Evolutionary conservation across 73 alveolate species (phyloP).

Genomic region (Effrenium voratum): DNA sequence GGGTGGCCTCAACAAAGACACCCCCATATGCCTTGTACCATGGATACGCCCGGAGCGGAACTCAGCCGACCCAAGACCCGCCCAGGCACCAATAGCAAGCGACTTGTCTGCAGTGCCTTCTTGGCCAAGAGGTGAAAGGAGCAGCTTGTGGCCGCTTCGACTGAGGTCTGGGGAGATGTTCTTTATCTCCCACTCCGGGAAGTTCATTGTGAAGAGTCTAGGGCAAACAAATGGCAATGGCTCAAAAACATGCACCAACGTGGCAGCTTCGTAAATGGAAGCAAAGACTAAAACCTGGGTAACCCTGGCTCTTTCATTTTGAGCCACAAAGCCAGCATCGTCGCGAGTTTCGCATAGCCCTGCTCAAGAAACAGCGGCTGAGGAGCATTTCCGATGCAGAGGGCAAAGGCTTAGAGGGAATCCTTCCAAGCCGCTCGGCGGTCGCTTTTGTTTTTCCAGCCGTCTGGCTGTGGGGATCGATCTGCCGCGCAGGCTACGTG

Average conservation of each 20-base stretch:
- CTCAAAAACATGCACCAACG: neutral
- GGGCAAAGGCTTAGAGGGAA: slow-evolving; percentile 26
- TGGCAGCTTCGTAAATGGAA: too few species aligned
- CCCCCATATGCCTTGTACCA: neutral
- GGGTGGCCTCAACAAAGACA: too few species aligned
- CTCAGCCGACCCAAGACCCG: neutral
- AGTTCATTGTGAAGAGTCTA: slow-evolving; percentile 2
- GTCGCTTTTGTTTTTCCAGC: neutral
- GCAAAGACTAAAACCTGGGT: neutral
- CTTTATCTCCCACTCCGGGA: slow-evolving; percentile 8
- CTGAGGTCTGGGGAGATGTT: slow-evolving; percentile 34
- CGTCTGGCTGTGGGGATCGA: neutral
- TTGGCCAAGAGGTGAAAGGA: neutral
- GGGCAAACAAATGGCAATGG: neutral
- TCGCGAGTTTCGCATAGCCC: neutral
- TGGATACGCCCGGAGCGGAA: neutral
- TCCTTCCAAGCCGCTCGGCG: neutral
- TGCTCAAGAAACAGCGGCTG: neutral
- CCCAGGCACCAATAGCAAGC: slow-evolving; percentile 18
- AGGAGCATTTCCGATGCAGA: slow-evolving; percentile 35
- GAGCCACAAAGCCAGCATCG: neutral
- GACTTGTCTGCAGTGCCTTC: neutral
- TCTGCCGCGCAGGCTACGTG: neutral
- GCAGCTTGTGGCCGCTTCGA: neutral
- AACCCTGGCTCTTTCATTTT: neutral